A percentile compares a stretch with the other conserved stretches of the same genome.
phyloP scores from a whole-genome alignment of 192 early-diverging fungal species.

The Phlyctochytrium bullatum region DNA sequence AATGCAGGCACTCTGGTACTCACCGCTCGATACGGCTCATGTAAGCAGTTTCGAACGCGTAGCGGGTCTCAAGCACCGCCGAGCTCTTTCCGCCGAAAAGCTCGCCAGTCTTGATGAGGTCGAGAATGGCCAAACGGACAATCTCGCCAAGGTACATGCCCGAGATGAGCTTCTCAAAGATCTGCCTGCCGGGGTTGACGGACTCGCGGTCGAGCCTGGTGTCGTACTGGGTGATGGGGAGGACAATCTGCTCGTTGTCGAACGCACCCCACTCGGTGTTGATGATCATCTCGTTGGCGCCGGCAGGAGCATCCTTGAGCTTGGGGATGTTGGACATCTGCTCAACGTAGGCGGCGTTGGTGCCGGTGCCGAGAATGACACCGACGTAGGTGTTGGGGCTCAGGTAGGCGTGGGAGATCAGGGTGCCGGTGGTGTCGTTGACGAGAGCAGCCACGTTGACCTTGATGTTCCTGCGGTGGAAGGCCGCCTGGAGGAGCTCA shows the following conservation, averaged over 20 bases:
- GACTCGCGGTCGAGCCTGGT: slow-evolving; percentile 72
- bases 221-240: slow-evolving; percentile 87
- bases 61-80: slow-evolving; percentile 64
- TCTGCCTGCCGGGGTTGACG: slow-evolving; percentile 77
- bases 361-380: slow-evolving; percentile 89
- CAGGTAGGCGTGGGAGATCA: slow-evolving; percentile 82
- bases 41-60: slow-evolving; percentile 65
- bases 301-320: slow-evolving; percentile 46
- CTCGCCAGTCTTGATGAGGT: slow-evolving; percentile 75
- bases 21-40: slow-evolving; percentile 54
- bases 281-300: slow-evolving; percentile 75
- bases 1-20: too few species aligned
- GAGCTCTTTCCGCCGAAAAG: slow-evolving; percentile 68
- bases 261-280: slow-evolving; percentile 89
- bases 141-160: slow-evolving; percentile 95
- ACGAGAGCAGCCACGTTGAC: slow-evolving; percentile 81
- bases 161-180: slow-evolving; percentile 95
- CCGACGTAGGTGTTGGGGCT: slow-evolving; percentile 79
- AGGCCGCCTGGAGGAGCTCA: slow-evolving; percentile 79
- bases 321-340: slow-evolving; percentile 72
- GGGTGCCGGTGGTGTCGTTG: slow-evolving; percentile 94
- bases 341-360: slow-evolving; percentile 93
- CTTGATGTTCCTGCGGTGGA: slow-evolving; percentile 66
- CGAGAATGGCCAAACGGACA: slow-evolving; percentile 72
- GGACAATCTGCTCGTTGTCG: slow-evolving; percentile 72